A percentile compares a stretch with the other conserved stretches of the same genome.
phyloP scores from a whole-genome alignment of 139 green algal genomes.

The Chlorella sp. region DNA sequence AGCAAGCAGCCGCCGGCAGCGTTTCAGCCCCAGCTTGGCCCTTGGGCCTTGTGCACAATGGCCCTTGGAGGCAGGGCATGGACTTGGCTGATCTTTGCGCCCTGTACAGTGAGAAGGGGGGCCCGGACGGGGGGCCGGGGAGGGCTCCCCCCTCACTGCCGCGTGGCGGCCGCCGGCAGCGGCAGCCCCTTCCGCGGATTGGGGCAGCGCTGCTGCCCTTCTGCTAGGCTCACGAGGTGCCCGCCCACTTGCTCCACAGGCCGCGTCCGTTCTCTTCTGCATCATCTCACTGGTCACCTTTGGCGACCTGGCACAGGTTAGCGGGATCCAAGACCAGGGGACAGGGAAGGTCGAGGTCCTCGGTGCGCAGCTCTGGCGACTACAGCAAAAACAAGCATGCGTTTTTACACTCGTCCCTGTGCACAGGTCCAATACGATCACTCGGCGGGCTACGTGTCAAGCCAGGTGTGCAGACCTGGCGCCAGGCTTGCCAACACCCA shows the following conservation, averaged over 20 bases:
- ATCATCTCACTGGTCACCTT: constrained; percentile 31
- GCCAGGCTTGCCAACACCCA: too few species aligned
- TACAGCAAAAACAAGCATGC: too few species aligned
- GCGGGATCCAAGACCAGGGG: too few species aligned
- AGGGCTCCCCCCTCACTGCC: too few species aligned
- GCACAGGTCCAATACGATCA: constrained; percentile 9
- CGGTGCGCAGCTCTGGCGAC: too few species aligned
- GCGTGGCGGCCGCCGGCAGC: neutral
- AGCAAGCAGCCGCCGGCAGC: too few species aligned
- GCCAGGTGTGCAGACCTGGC: neutral
- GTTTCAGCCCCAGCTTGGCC: too few species aligned
- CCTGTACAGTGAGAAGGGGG: neutral
- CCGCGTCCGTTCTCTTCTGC: neutral
- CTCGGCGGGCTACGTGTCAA: neutral
- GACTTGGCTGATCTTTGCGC: neutral
- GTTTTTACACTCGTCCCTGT: too few species aligned
- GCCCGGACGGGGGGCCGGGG: too few species aligned
- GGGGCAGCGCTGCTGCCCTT: neutral
- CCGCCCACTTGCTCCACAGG: neutral
- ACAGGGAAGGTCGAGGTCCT: too few species aligned
- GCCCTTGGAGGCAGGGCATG: neutral
- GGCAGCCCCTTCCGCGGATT: neutral
- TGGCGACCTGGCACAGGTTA: neutral
- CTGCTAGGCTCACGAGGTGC: too few species aligned
- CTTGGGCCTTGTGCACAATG: too few species aligned